These are phyloP conservation scores for Boechera divaricarpa DNA, from an alignment of 345 rosid genomes.

Conservation along the genomic window DNA sequence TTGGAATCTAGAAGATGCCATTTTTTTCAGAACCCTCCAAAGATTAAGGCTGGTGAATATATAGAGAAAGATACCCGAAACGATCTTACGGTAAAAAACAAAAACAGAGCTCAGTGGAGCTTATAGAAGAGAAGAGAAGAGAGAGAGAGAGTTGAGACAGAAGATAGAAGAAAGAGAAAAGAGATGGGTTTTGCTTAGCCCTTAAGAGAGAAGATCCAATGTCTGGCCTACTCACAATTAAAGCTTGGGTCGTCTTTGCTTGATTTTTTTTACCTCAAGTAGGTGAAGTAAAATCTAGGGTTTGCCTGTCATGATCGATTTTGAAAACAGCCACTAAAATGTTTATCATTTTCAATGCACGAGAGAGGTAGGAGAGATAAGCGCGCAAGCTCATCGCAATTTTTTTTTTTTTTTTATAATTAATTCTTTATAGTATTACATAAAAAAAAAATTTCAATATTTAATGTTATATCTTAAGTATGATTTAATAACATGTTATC, in stretches of 20 bases:
- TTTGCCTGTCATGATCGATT: constrained; percentile 24
- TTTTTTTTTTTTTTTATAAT: too few species aligned
- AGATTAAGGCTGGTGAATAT: constrained; percentile 26
- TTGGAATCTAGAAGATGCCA: constrained; percentile 64
- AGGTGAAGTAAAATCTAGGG: constrained; percentile 36
- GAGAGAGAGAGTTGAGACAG: constrained; percentile 4
- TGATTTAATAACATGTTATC: too few species aligned
- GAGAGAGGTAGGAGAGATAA: neutral
- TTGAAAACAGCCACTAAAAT: constrained; percentile 1
- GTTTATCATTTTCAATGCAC: constrained; percentile 15
- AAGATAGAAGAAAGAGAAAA: constrained; percentile 15
- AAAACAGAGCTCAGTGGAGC: constrained; percentile 40
- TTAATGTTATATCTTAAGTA: too few species aligned
- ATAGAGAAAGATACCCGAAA: constrained; percentile 40
- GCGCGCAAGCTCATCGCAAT: neutral
- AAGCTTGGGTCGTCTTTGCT: constrained; percentile 49
- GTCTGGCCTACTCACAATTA: constrained; percentile 63
- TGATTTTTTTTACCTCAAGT: constrained; percentile 41
- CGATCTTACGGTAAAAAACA: constrained; percentile 8
- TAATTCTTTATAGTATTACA: too few species aligned
- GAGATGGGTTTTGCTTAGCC: constrained; percentile 47
- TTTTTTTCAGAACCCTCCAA: neutral
- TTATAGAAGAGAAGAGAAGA: constrained; percentile 24
- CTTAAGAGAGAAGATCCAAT: constrained; percentile 53
- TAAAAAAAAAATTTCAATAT: too few species aligned